Percentiles rank a stretch among this genome's conserved stretches.
Evolutionary conservation across 2,329 filamentous ascomycete species (phyloP).

Genomic region (Blumeriella jaapii): DNA sequence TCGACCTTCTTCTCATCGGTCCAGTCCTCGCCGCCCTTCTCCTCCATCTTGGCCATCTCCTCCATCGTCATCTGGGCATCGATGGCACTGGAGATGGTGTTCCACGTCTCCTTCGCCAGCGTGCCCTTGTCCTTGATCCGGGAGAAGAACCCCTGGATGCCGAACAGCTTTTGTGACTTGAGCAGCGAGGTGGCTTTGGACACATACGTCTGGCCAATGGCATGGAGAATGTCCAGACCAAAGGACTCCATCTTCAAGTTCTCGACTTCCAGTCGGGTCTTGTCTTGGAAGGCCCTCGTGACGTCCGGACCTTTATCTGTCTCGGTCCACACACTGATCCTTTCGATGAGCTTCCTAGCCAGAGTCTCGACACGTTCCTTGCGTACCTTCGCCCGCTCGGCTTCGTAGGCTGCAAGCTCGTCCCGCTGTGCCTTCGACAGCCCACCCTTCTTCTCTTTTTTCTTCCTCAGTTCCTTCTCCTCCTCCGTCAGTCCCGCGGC

Average conservation of each 20-base stretch:
- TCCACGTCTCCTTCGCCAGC: conserved; percentile 96
- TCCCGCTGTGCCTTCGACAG: conserved; percentile 88
- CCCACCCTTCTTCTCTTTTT: conserved; percentile 81
- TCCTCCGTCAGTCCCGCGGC: conserved; percentile 57
- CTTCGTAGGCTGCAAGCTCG: conserved; percentile 77
- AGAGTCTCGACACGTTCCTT: conserved; percentile 84
- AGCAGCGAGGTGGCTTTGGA: conserved; percentile 79
- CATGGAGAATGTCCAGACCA: conserved; percentile 88
- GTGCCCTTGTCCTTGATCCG: conserved; percentile 93
- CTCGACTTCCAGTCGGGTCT: conserved; percentile 89
- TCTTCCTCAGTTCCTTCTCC: conserved; percentile 64
- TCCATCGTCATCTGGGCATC: conserved; percentile 98
- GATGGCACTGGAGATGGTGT: conserved; percentile 89
- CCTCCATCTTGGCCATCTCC: conserved; percentile 94
- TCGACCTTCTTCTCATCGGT: conserved; percentile 94
- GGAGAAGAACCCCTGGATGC: conserved; percentile 89
- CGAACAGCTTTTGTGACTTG: conserved; percentile 93
- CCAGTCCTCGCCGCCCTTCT: conserved; percentile 93
- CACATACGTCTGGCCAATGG: conserved; percentile 83
- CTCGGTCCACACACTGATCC: conserved; percentile 91
- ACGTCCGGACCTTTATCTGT: conserved; percentile 83
- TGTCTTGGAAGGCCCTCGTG: conserved; percentile 81
- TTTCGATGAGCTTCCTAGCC: conserved; percentile 73
- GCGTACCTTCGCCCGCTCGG: conserved; percentile 70
- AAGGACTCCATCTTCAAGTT: conserved; percentile 99